Conservation (phyloP, 495 filamentous ascomycete genomes). For the Hapsidospora chrysogenum region DNA sequence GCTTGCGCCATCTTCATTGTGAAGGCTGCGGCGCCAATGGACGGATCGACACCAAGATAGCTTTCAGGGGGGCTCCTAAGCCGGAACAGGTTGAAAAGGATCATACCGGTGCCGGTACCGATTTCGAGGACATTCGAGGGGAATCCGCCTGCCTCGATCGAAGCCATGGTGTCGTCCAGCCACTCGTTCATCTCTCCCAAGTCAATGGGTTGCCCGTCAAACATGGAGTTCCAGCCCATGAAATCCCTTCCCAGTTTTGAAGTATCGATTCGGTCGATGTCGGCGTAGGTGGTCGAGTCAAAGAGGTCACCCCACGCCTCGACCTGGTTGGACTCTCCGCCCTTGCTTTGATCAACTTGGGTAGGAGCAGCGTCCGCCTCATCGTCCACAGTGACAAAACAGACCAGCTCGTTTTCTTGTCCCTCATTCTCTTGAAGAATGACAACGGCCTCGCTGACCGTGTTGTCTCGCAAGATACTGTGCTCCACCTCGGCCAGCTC, state of each 20-base stretch:
- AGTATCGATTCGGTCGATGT: not conserved
- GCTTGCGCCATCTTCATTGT: not conserved
- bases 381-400: slow-evolving; percentile 4
- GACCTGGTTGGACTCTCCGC: slow-evolving; percentile 2
- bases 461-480: slow-evolving; percentile 8
- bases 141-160: slow-evolving; percentile 1
- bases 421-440: slow-evolving; percentile 4
- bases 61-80: slow-evolving; percentile 4
- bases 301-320: slow-evolving; percentile 1
- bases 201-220: slow-evolving; percentile 4
- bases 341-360: no score
- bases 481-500: slow-evolving; percentile 14
- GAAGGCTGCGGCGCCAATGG: slow-evolving; percentile 1
- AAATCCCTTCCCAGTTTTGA: slow-evolving; percentile 4
- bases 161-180: slow-evolving; percentile 5
- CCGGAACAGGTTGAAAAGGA: slow-evolving; percentile 7
- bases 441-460: slow-evolving; percentile 5
- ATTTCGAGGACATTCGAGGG: slow-evolving; percentile 8
- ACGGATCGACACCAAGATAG: slow-evolving; percentile 8
- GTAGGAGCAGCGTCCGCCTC: not conserved
- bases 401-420: slow-evolving; percentile 2
- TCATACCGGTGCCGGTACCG: slow-evolving; percentile 9
- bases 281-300: not conserved
- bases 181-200: slow-evolving; percentile 5
- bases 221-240: slow-evolving; percentile 6